Base-by-base conservation (phyloP, 371 early-diverging fungal species). In the Mucor indicus region DNA sequence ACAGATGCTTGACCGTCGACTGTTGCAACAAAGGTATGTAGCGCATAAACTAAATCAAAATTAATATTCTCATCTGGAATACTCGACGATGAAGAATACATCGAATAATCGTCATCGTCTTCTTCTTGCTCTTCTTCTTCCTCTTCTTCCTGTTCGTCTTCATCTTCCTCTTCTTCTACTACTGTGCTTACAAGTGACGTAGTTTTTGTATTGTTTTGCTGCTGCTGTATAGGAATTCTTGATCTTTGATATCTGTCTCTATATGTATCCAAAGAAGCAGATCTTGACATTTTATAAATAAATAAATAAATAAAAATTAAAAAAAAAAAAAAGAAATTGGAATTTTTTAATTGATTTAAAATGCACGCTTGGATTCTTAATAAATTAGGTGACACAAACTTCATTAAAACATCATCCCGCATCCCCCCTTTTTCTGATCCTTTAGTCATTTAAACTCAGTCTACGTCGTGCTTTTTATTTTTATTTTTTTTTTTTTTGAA, bases 1-100 rank as follows among this genome's bases (percentile, higher is more conserved):
- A 97, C 98, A 15, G 89, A 88, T 36, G 94, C 91, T 50, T 97
- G 96, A 4, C 96, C 96, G 52, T 96, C 96, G 15, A 94, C 83
- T 32, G 89, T 93, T 10, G 92, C 94, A 17, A 90, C 87, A 77
- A 97, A 97, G 13, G 95, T 91, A 60, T 92, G 92, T 47, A 94
- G 69, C 13, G 96, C 95, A 66, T 95, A 96, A 6, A 95, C 93
- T 5, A 75, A 47, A 52, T 81, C 73, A 51, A 86, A 86, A 60
- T 89, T 81, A 20, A 90, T 86, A 55, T 87, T 82, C 57, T 86
- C 87, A 60, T 89, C 90, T 2, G 84, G 75, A 44, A 84, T 73
- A 39, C 80, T 80, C 4, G 83, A 75, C 0, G 76, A 76, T 13
- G 81, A 46, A 61, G 70, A 54, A 61, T 65, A 42, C 59, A 71